Evolutionary conservation across 176 grass and related monocot genomes (phyloP), one percentile per base, ranked within the genome.

Genomic region (Triticum aestivum): DNA sequence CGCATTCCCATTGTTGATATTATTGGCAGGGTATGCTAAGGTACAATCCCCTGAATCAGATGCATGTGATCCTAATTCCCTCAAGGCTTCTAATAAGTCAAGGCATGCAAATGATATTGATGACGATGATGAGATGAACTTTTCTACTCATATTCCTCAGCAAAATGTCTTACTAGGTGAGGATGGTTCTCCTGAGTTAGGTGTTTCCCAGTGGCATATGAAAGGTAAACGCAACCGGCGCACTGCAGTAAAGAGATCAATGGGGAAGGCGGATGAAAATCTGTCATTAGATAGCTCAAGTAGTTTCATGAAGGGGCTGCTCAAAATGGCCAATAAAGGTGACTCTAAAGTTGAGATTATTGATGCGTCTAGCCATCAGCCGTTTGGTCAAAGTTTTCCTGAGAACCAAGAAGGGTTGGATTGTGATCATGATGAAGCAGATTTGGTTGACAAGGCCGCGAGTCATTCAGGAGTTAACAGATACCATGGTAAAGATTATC

Each of bases 181-280:
- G 35, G 35, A 83, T 87, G 74, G 75, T 83, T 84, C 91, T 42
- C 56, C 84, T 64, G 87, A 87, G 32, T 52, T 87, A 41, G 91
- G 84, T 77, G 87, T 93, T 61, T 93, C 94, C 27, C 88, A 89
- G 38, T 96, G 94, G 94, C 85, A 93, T 79, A 89, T 93, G 69
- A 96, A 96, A 88, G 91, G 94, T 75, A 96, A 96, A 89, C 94
- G 94, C 84, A 96, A 96, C 69, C 92, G 58, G 67, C 86, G 94
- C 37, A 93, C 70, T 79, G 69, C 66, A 67, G 69, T 80, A 23
- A 96, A 91, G 85, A 85, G 85, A 39, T 69, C 82, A 41, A 79
- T 59, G 17, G 63, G 85, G 58, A 62, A 84, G 68, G 32, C 24
- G 29, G 81, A 83, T 84, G 93, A 54, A 78, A 92, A 80, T 65